A percentile compares a stretch with the other conserved stretches of the same genome.
phyloP scores from a whole-genome alignment of 2,329 filamentous ascomycete species.

The Didymella pomorum region DNA sequence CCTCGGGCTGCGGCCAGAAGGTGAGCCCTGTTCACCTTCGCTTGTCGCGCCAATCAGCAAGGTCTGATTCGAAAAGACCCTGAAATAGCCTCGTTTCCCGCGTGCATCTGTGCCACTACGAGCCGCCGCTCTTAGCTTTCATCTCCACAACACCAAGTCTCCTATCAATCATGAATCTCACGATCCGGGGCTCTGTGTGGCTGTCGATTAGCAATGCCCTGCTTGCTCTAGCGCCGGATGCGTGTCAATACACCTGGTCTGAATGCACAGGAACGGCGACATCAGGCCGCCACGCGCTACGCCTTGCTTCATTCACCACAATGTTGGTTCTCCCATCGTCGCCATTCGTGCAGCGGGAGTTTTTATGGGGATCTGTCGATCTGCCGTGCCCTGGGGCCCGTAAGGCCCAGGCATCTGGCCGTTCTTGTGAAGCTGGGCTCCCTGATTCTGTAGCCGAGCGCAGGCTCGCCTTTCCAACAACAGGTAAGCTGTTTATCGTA shows the following conservation, averaged over 20 bases:
- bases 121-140: constrained; percentile 2
- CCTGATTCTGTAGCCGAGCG: constrained; percentile 4
- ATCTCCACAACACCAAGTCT: constrained; percentile 6
- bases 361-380: constrained; percentile 9
- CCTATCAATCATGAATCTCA: constrained; percentile 9
- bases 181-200: background rate
- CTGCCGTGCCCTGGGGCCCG: constrained; percentile 6
- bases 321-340: background rate
- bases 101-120: constrained; percentile 2
- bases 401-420: constrained; percentile 14
- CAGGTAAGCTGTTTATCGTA: background rate
- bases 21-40: constrained; percentile 1
- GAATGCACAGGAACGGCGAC: background rate
- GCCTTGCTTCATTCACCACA: background rate
- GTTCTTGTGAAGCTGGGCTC: constrained; percentile 4
- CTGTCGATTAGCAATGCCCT: constrained; percentile 2
- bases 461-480: constrained; percentile 4
- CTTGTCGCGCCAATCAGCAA: constrained; percentile 6
- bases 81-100: constrained; percentile 8
- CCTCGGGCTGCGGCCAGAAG: constrained; percentile 7
- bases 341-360: constrained; percentile 3
- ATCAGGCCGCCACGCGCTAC: constrained; percentile 6
- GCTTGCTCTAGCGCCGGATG: constrained; percentile 1
- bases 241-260: background rate
- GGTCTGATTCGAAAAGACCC: background rate